These are phyloP conservation scores for Skeletonema costatum DNA, from an alignment of 108 stramenopile species.

Conservation along the genomic window DNA sequence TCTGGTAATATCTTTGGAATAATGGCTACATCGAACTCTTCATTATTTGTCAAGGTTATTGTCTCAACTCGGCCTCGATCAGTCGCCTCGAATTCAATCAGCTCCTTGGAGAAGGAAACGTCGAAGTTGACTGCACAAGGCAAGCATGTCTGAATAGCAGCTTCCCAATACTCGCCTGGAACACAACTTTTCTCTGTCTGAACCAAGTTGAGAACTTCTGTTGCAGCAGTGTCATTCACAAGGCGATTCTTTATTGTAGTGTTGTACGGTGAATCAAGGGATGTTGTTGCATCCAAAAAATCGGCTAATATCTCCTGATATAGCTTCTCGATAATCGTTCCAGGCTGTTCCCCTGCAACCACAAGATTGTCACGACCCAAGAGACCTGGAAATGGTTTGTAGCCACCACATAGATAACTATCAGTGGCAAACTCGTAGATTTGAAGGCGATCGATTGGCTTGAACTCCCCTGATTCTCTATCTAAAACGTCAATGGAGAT, in stretches of 20 bases:
- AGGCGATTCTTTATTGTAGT: slow-evolving; percentile 28
- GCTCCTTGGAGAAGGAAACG: slow-evolving; percentile 12
- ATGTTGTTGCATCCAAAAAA: slow-evolving; percentile 12
- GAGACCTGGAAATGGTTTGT: slow-evolving; percentile 41
- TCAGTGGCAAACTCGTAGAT: slow-evolving; percentile 59
- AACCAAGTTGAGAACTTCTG: slow-evolving; percentile 19
- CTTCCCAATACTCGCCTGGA: slow-evolving; percentile 27
- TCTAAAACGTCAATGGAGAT: slow-evolving; percentile 44
- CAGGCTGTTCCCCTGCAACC: slow-evolving; percentile 42
- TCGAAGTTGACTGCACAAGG: slow-evolving; percentile 7
- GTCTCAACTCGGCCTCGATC: neutral
- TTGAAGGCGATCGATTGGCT: slow-evolving; percentile 50
- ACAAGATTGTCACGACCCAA: slow-evolving; percentile 21
- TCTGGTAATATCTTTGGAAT: slow-evolving; percentile 15
- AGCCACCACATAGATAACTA: slow-evolving; percentile 42
- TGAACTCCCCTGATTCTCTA: slow-evolving; percentile 20
- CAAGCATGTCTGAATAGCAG: slow-evolving; percentile 7
- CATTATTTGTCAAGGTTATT: slow-evolving; percentile 7
- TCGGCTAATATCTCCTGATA: slow-evolving; percentile 41
- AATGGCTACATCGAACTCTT: slow-evolving; percentile 7
- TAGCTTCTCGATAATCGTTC: slow-evolving; percentile 27
- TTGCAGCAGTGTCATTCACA: slow-evolving; percentile 33
- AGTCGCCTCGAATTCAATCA: slow-evolving; percentile 10
- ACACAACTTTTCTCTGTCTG: slow-evolving; percentile 36
- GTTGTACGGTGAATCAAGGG: slow-evolving; percentile 20